These are phyloP conservation scores for Botrytis paeoniae DNA, from an alignment of 2,329 filamentous ascomycete species.

Conservation along the genomic window DNA sequence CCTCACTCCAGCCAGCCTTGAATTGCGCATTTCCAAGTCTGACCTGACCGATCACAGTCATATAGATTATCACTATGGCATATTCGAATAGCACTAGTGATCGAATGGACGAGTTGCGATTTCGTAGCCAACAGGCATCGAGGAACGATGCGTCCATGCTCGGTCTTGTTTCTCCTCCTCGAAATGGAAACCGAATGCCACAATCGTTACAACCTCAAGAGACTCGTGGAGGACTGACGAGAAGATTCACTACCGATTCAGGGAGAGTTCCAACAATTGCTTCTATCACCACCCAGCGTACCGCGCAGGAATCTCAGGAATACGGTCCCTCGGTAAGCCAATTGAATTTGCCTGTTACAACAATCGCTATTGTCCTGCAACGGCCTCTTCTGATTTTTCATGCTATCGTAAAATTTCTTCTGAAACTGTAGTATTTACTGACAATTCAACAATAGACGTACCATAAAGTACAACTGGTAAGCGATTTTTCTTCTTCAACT, in stretches of 20 bases:
- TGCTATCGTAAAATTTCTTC: slow-evolving; percentile 2
- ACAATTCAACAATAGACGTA: slow-evolving; percentile 48
- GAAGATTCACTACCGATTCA: slow-evolving; percentile 92
- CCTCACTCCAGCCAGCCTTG: slow-evolving; percentile 22
- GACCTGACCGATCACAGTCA: slow-evolving; percentile 33
- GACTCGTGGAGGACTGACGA: slow-evolving; percentile 73
- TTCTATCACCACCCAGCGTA: slow-evolving; percentile 35
- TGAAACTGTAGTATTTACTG: slow-evolving; percentile 25
- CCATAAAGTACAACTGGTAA: slow-evolving; percentile 75
- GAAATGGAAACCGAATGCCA: slow-evolving; percentile 66
- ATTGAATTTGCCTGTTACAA: slow-evolving; percentile 23
- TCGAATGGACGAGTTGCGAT: slow-evolving; percentile 76
- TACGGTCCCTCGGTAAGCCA: slow-evolving; percentile 38
- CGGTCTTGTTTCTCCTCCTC: slow-evolving; percentile 69
- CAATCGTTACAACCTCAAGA: slow-evolving; percentile 60
- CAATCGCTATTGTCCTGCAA: slow-evolving; percentile 26
- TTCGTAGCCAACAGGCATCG: slow-evolving; percentile 72
- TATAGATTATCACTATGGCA: slow-evolving; percentile 51
- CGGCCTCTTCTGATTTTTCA: not conserved
- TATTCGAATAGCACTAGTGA: slow-evolving; percentile 61
- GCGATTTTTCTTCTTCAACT: slow-evolving; percentile 35
- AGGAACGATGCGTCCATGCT: slow-evolving; percentile 73
- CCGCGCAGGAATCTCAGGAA: slow-evolving; percentile 33
- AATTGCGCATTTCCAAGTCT: slow-evolving; percentile 23
- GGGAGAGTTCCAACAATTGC: slow-evolving; percentile 75